Conservation (phyloP, 2,329 filamentous ascomycete species). For the Fulvia fulva region DNA sequence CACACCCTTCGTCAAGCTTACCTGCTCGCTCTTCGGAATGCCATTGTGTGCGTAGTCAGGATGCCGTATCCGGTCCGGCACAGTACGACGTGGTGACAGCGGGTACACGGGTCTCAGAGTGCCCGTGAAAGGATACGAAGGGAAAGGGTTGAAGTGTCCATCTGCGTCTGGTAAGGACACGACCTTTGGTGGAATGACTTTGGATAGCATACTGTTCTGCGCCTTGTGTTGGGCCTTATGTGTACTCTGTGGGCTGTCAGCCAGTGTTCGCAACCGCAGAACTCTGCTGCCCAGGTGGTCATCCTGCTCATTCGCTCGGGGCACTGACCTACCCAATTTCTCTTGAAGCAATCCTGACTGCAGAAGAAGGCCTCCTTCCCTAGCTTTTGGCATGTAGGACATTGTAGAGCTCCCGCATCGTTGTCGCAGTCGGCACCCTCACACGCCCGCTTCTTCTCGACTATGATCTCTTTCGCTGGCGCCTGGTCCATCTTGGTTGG, state of each 20-base stretch:
- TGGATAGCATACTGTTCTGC: slow-evolving; percentile 66
- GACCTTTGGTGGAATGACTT: slow-evolving; percentile 71
- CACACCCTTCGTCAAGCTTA: slow-evolving; percentile 46
- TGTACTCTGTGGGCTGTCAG: slow-evolving; percentile 54
- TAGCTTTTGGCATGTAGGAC: slow-evolving; percentile 89
- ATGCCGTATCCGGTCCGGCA: slow-evolving; percentile 75
- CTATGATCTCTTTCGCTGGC: slow-evolving; percentile 32
- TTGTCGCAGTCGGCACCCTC: slow-evolving; percentile 80
- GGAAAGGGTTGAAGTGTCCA: slow-evolving; percentile 88
- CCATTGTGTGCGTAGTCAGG: slow-evolving; percentile 89
- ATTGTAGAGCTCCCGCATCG: slow-evolving; percentile 80
- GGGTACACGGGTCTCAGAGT: slow-evolving; percentile 67
- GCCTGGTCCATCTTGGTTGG: slow-evolving; percentile 28
- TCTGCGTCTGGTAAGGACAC: slow-evolving; percentile 86
- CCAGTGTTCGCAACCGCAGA: slow-evolving; percentile 4
- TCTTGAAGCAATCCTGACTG: slow-evolving; percentile 98
- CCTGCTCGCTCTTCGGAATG: slow-evolving; percentile 63
- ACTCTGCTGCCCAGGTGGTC: not conserved
- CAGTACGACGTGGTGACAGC: slow-evolving; percentile 66
- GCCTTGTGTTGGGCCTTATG: slow-evolving; percentile 85
- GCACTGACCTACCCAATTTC: slow-evolving; percentile 75
- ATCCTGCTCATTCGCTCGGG: slow-evolving; percentile 14
- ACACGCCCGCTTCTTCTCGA: slow-evolving; percentile 63
- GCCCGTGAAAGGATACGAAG: slow-evolving; percentile 78
- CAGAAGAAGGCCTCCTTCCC: slow-evolving; percentile 94